Evolutionary conservation across 441 rosid species (phyloP), one percentile per base, ranked within the genome.

Genomic region (Populus hybrid): DNA sequence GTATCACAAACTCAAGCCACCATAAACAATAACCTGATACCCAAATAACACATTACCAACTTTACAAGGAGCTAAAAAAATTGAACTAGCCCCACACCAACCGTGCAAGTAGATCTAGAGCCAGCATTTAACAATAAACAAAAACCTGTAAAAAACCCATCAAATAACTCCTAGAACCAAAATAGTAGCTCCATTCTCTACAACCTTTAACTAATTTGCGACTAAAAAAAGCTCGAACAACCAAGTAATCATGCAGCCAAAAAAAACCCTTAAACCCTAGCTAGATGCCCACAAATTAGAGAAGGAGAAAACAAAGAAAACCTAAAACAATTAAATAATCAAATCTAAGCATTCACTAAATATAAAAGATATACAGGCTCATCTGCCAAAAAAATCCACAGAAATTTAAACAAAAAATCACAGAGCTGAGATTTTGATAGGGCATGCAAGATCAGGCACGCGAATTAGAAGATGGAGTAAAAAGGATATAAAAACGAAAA

Each of bases 211-310:
- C 68, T 18, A 12, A 63, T 16, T 40, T n/a, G 16, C 9, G 4
- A 45, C 68, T 29, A 70, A 64, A 26, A 61, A 71, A 40, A 12
- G n/a, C 36, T 14, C 11, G 28, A 75, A 45, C 36, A 10, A 5
- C 50, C 21, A 8, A 23, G 59, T 3, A 21, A 9, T 26, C 40
- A 64, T 9, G 64, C 59, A 3, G 29, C 21, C 24, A 74, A 31
- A 80, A 78, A 61, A 53, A 16, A 16, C 2, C 71, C 81, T 50
- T 78, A 83, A 83, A 79, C 71, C 88, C 85, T 81, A 64, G 74
- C 31, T 3, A 29, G 31, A 77, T 68, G 71, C 75, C 38, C 24
- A n/a, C 50, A 73, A 74, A 80, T 71, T 68, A 68, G 69, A 53
- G 61, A 16, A 29, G 6, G 61, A 35, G 7, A 53, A 53, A 53